Conservation (phyloP, 352 stramenopile species). For the Phytopythium montanum region DNA sequence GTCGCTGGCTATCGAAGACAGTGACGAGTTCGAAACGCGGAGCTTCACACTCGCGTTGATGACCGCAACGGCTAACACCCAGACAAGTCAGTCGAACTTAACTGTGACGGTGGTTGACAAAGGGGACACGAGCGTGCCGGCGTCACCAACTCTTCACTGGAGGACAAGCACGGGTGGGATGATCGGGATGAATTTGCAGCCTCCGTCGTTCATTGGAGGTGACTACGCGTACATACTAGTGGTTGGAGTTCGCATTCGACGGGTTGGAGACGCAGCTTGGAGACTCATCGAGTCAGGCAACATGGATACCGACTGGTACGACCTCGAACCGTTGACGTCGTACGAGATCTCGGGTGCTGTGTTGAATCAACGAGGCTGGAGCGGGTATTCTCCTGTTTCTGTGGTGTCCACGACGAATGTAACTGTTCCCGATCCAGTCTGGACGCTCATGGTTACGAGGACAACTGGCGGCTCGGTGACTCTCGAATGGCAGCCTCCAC, state of each 20-base stretch:
- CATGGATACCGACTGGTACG: background rate
- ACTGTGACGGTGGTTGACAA: conserved; percentile 28
- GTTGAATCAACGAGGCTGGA: background rate
- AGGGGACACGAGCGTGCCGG: conserved; percentile 38
- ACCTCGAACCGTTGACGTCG: background rate
- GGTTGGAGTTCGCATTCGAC: conserved; percentile 16
- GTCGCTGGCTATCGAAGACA: conserved; percentile 21
- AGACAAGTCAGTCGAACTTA: conserved; percentile 9
- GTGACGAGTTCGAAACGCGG: conserved; percentile 25
- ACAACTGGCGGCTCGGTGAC: background rate
- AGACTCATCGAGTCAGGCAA: background rate
- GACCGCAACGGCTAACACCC: conserved; percentile 22
- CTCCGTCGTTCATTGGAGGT: conserved; percentile 24
- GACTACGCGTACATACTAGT: background rate
- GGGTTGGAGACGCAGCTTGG: background rate
- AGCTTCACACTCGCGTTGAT: conserved; percentile 23
- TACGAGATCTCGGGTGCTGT: background rate
- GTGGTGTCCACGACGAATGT: background rate
- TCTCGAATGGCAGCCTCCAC: background rate
- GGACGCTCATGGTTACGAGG: background rate
- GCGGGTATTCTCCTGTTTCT: background rate
- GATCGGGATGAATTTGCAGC: conserved; percentile 19
- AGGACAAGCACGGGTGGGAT: conserved; percentile 21
- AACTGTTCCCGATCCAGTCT: background rate
- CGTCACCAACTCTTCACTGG: conserved; percentile 10